Base-by-base conservation (phyloP, 805 yeast genomes). In the Kodamaea leandrae region DNA sequence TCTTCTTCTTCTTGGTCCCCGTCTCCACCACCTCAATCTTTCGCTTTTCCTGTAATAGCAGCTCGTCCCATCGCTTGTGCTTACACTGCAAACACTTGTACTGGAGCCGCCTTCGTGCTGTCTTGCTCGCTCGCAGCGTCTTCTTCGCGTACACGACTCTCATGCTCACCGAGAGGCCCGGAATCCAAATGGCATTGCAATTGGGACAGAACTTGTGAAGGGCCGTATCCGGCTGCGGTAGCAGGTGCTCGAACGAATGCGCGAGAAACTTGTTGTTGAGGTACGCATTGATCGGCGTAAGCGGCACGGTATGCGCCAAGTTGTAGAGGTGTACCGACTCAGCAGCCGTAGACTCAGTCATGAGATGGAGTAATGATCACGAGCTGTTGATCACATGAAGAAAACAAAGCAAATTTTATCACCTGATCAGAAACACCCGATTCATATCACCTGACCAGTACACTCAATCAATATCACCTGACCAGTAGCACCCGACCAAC, bases 1-100 rank as follows among this genome's bases (percentile, higher is more conserved):
- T 60, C 57, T 73, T 76, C 43, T 40, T 40, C 74, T 76, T 13
- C 24, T 43, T 45, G 13, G 71, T 62, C 34, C 76, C 57, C 16
- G 64, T 65, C 47, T 66, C 71, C 1, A 69, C 63, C 21, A 36
- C 9, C 34, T 32, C 32, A 23, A 40, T 37, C n/a, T 27, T 35
- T 16, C 18, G 13, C 24, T 36, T 33, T 20, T 36, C 13, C 32
- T 40, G 43, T 4, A 48, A 34, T 12, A 54, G 43, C 32, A 40
- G 23, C 7, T 39, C 42, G 27, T 47, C 49, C 9, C 30, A 27
- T 18, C 43, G 34, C 27, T 42, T 46, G 30, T 43, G 42, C n/a
- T 40, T 46, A 42, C 63, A 58, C 18, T 45, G 35, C 17, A 54
- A 49, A 30, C 63, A 58, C 32, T 42, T 45, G 34, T 45, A 37